phyloP scores from a whole-genome alignment of 2,329 filamentous ascomycete species.

The Paecilomyces fulvus region DNA sequence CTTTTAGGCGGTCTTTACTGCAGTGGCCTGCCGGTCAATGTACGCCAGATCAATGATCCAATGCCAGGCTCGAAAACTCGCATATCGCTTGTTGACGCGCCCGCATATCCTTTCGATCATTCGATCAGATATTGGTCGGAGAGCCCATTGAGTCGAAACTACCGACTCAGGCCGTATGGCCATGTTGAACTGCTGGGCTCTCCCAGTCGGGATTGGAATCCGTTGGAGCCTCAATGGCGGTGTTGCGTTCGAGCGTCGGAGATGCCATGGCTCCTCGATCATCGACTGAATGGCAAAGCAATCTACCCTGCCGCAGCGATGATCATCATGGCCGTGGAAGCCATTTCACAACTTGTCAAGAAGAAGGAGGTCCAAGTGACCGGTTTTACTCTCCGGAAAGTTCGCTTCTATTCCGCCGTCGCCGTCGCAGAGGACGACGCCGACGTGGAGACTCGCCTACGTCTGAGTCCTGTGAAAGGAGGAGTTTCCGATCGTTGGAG shows the following conservation, averaged over 20 bases:
- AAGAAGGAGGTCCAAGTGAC: neutral
- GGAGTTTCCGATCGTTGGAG: too few species aligned
- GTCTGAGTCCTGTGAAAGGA: too few species aligned
- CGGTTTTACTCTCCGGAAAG: conserved; percentile 7
- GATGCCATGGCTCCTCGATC: conserved; percentile 14
- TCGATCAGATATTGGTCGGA: conserved; percentile 6
- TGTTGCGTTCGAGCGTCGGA: conserved; percentile 14
- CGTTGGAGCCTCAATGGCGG: conserved; percentile 13
- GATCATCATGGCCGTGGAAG: conserved; percentile 24
- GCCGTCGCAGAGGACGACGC: conserved; percentile 4
- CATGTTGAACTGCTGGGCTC: conserved; percentile 10
- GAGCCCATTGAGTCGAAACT: conserved; percentile 3
- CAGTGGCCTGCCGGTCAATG: neutral
- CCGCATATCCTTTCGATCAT: conserved; percentile 8
- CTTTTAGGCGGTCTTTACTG: neutral
- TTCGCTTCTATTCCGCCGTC: conserved; percentile 4
- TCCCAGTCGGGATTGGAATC: neutral
- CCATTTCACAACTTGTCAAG: conserved; percentile 3
- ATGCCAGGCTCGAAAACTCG: neutral
- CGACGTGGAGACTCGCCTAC: too few species aligned
- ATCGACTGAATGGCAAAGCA: conserved; percentile 12
- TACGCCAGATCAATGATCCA: neutral
- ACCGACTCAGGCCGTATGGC: conserved; percentile 4
- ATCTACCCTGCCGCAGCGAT: conserved; percentile 25
- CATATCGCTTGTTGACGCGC: conserved; percentile 4